phyloP scores from a whole-genome alignment of 78 protist genomes.

The Planoprotostelium fungivorum region DNA sequence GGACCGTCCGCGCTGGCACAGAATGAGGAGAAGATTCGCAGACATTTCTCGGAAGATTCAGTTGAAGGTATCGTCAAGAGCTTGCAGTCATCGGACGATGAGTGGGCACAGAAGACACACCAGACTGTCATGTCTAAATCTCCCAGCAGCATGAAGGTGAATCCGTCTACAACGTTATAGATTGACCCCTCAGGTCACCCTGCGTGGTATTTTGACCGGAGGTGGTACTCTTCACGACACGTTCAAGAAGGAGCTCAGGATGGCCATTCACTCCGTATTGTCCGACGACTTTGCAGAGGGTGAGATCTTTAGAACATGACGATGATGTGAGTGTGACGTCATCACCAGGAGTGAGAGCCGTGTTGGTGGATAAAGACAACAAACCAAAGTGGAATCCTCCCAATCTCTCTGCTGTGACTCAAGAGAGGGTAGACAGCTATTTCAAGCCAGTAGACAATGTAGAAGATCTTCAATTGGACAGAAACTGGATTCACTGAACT shows the following conservation, averaged over 20 bases:
- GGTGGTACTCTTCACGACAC: not conserved
- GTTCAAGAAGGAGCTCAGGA: not conserved
- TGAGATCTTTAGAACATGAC: not conserved
- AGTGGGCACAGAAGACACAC: not conserved
- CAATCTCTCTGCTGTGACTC: slow-evolving; percentile 13
- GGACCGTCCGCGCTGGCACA: not conserved
- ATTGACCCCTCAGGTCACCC: not conserved
- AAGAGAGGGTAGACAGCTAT: slow-evolving; percentile 23
- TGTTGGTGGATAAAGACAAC: slow-evolving; percentile 63
- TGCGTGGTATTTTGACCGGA: not conserved
- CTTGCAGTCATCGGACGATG: not conserved
- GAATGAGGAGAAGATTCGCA: not conserved
- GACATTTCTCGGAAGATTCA: not conserved
- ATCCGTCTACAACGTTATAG: not conserved
- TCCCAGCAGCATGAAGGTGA: slow-evolving; percentile 2
- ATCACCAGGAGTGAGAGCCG: slow-evolving; percentile 64
- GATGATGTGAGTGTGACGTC: too few species aligned
- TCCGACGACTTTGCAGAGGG: not conserved
- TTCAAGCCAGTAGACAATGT: slow-evolving; percentile 21
- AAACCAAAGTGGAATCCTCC: slow-evolving; percentile 63
- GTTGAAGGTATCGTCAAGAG: not conserved
- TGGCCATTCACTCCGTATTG: not conserved
- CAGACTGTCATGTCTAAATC: not conserved
- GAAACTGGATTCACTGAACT: not conserved
- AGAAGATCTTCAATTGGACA: slow-evolving; percentile 29